Evolutionary conservation across 257 asterid species (phyloP), one percentile per base, ranked within the genome.

Genomic region (Nicotiana tomentosiformis): DNA sequence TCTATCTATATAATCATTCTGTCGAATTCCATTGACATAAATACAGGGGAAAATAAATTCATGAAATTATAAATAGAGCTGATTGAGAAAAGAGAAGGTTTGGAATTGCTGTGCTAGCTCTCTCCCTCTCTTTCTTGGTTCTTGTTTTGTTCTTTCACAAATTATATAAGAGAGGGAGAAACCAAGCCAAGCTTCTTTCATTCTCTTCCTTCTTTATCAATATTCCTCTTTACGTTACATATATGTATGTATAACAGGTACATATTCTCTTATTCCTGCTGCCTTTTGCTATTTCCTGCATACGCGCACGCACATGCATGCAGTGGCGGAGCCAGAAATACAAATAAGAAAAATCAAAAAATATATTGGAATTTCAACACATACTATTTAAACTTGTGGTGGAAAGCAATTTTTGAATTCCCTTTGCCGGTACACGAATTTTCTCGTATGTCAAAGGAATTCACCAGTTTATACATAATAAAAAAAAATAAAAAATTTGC

Each of bases 121-220:
- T 74, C 64, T 51, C 80, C 80, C 64, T 51, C 80, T 74, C 80
- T 74, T 74, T 49, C 60, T 43, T 74, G 80, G 9, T 74, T 74
- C 32, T 26, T 51, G 80, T 23, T 57, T 74, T 49, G 9, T 74
- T 51, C 26, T 74, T 74, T 74, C 62, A 14, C 43, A 51, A 74
- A 43, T 43, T 1, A 43, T 43, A 2, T 43, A 43, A 49, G 80
- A 74, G 80, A 26, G 80, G 80, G 64, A 74, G 80, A 74, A 49
- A 23, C 80, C 23, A 26, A 74, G 46, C 62, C 64, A 26, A 51
- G 20, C 61, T 51, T 49, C 80, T 51, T 26, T 53, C 18, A 12
- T 53, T 53, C 17, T 53, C 57, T 53, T 53, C 57, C 57, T 53
- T 53, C 15, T 53, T 74, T 5, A 26, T 51, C 80, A 46, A 43